Evolutionary conservation across 345 rosid genomes (phyloP), one percentile per base, ranked within the genome.

Genomic region (Citrus maxima): DNA sequence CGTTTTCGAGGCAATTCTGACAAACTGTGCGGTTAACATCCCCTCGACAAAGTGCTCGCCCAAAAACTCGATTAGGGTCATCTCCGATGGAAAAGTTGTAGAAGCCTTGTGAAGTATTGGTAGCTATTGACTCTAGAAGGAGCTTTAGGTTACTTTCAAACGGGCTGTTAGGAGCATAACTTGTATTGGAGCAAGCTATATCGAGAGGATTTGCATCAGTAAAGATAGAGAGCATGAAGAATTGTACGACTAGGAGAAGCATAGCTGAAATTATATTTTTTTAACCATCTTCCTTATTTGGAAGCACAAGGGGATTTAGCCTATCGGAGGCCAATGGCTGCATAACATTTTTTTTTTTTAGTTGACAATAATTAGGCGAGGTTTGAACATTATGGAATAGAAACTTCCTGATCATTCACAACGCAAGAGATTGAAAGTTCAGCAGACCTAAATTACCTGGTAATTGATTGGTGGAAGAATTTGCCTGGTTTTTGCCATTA

Each of bases 1-100:
- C 88, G 21, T 49, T 78, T 5, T 71, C 32, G 10, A 87, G 60
- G 42, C 90, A 87, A 59, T 16, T 24, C 77, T 35, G 80, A 35
- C 88, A 87, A 8, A 25, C 46, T 8, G 66, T 18, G 22, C 67
- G 34, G 77, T 49, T 67, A 46, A 67, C 72, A 35, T 83, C 88
- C 2, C 86, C 88, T 38, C 83, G 72, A 61, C 88, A 86, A 19
- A 83, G 69, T 9, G 85, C 86, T 67, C 80, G 83, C 14, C 86
- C 86, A 27, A 83, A 56, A 60, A 83, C 81, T 71, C 6, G 65
- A 34, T 77, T 5, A 6, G 6, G 65, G 25, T 6, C 7, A 32
- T 83, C 75, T 35, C 85, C 88, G 37, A 51, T 4, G 0, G 68
- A 76, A 18, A 38, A 70, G 40, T 66, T 40, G 55, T 74, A 63